These are phyloP conservation scores for Scutellaria barbata DNA, from an alignment of 257 asterid species.

Conservation along the genomic window DNA sequence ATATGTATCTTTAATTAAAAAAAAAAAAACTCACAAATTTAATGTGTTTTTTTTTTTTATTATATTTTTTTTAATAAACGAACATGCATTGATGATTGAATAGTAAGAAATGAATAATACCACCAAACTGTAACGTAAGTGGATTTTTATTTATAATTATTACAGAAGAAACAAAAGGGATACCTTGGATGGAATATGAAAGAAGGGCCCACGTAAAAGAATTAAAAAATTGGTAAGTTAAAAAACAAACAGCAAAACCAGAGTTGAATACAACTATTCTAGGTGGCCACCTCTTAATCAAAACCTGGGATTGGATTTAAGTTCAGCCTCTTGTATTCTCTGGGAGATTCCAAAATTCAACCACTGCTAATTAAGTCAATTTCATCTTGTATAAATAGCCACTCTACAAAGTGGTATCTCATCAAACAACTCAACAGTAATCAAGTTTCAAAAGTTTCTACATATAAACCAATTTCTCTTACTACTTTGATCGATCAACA, in stretches of 20 bases:
- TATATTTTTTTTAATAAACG: no score
- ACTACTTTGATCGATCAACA: constrained; percentile 1
- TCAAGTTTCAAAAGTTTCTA: constrained; percentile 15
- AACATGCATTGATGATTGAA: no score
- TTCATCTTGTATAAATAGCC: constrained; percentile 30
- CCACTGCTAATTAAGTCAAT: not conserved
- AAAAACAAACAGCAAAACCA: constrained; percentile 28
- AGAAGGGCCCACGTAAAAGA: not conserved
- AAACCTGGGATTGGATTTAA: constrained; percentile 25
- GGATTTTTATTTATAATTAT: no score
- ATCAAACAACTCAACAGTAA: constrained; percentile 17
- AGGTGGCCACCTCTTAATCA: constrained; percentile 8
- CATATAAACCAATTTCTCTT: not conserved
- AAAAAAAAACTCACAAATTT: no score
- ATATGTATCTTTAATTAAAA: no score
- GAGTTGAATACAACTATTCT: constrained; percentile 7
- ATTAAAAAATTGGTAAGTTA: not conserved
- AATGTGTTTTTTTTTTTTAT: no score
- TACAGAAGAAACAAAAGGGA: no score
- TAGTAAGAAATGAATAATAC: no score
- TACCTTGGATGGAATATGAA: not conserved
- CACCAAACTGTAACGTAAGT: no score
- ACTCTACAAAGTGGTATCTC: constrained; percentile 4
- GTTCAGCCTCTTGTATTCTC: not conserved
- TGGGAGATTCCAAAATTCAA: not conserved